These are phyloP conservation scores for Coix lacrymajobi DNA, from an alignment of 176 grass and related monocot genomes.

Conservation along the genomic window DNA sequence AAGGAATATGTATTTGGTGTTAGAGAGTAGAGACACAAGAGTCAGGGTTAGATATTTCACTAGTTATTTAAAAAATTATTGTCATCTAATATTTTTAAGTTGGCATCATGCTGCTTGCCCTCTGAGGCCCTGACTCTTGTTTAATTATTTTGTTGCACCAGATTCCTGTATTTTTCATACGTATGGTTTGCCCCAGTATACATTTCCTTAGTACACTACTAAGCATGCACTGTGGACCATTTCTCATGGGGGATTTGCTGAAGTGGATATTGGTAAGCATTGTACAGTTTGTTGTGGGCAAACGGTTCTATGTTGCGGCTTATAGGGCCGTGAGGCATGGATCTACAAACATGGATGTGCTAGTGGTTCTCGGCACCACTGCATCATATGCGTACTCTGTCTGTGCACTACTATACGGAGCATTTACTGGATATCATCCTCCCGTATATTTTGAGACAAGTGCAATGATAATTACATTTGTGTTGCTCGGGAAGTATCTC, in stretches of 20 bases:
- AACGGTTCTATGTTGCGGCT: slow-evolving; percentile 73
- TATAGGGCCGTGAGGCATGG: slow-evolving; percentile 75
- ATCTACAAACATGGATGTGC: slow-evolving; percentile 97
- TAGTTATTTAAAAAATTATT: slow-evolving; percentile 8
- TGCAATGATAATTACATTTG: slow-evolving; percentile 99
- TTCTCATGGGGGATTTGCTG: slow-evolving; percentile 70
- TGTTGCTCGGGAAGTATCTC: slow-evolving; percentile 95
- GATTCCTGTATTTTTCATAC: slow-evolving; percentile 96
- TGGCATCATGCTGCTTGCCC: not conserved
- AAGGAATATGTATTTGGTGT: not conserved
- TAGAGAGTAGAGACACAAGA: not conserved
- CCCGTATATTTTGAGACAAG: slow-evolving; percentile 99
- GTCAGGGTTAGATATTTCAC: not conserved
- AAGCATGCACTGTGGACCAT: slow-evolving; percentile 68
- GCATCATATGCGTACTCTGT: slow-evolving; percentile 92
- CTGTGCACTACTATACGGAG: slow-evolving; percentile 69
- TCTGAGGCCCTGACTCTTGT: slow-evolving; percentile 13
- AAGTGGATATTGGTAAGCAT: slow-evolving; percentile 89
- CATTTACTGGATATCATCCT: slow-evolving; percentile 60
- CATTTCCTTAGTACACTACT: slow-evolving; percentile 61
- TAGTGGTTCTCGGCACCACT: slow-evolving; percentile 91
- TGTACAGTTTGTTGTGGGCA: slow-evolving; percentile 86
- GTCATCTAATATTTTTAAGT: not conserved
- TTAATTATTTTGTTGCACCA: slow-evolving; percentile 38
- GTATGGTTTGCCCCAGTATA: slow-evolving; percentile 80